A percentile compares a stretch with the other conserved stretches of the same genome.
These are phyloP conservation scores for Boletus vermiculosoides DNA, from an alignment of 768 basidiomycete species.

Conservation along the genomic window DNA sequence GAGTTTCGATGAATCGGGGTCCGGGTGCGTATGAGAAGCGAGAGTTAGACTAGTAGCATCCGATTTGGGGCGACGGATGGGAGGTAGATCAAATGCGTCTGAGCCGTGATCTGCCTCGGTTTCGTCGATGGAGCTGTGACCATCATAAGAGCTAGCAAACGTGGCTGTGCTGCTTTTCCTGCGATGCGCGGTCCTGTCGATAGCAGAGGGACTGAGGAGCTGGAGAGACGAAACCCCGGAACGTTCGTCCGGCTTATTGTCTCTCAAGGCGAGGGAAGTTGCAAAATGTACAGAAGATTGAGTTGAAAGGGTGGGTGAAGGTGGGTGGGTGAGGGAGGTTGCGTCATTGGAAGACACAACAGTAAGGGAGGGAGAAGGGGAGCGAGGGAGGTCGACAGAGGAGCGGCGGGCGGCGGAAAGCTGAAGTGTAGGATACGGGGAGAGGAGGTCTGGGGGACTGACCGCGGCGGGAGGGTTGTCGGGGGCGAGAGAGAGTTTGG, in stretches of 20 bases:
- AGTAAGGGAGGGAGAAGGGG: constrained; percentile 31
- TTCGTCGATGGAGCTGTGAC: constrained; percentile 38
- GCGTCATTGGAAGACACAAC: constrained; percentile 43
- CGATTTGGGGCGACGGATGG: constrained; percentile 37
- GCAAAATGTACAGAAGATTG: constrained; percentile 60
- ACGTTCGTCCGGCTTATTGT: constrained; percentile 62
- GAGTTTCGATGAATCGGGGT: constrained; percentile 36
- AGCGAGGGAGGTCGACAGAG: constrained; percentile 34
- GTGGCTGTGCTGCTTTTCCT: constrained; percentile 63
- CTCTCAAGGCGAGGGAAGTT: constrained; percentile 57
- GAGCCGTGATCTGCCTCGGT: constrained; percentile 49
- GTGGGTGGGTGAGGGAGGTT: constrained; percentile 46
- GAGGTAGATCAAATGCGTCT: constrained; percentile 25
- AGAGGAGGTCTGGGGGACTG: constrained; percentile 22
- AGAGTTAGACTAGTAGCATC: constrained; percentile 35
- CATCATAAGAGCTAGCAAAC: constrained; percentile 43
- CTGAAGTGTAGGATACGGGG: constrained; percentile 11
- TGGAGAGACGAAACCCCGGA: constrained; percentile 52
- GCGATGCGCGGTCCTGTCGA: constrained; percentile 38
- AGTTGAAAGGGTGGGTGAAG: constrained; percentile 75
- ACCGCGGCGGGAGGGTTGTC: not conserved
- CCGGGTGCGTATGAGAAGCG: constrained; percentile 38
- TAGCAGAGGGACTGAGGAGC: constrained; percentile 44
- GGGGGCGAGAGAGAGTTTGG: constrained; percentile 24
- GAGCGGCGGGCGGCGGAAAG: constrained; percentile 6